Evolutionary conservation across 1,139 yeast species (phyloP), one percentile per base, ranked within the genome.

Genomic region (Pneumocystis jirovecii): DNA sequence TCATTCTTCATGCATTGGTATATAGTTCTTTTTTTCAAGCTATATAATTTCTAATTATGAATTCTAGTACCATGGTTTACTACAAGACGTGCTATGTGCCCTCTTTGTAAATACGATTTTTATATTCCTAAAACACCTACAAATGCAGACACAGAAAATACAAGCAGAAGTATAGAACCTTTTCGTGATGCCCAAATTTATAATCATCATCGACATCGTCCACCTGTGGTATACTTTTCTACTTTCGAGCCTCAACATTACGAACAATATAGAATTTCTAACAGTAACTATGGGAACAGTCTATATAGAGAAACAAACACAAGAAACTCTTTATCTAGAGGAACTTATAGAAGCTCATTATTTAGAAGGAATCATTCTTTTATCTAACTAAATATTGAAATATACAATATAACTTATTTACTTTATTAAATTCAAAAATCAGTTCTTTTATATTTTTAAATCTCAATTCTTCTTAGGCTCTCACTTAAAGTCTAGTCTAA

Each of bases 41-140:
- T 25, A 12, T 50, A 6, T 17, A 50, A 15, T 50, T 50, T 5
- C 12, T 50, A 50, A 50, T 21, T 25, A 50, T 4, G n/a, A 50
- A 50, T n/a, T 50, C 21, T 50, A 50, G 57, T 50, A 25, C 93
- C 93, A 0, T 88, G 96, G 96, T 77, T 89, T 63, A 85, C 84
- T 3, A 82, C 82, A 67, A 78, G 93, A 69, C 80, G 87, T 65
- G 93, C 93, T 0, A 85, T 89, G 72, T 89, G 96, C 73, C 96
- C 96, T 8, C 83, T 85, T 79, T 89, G 96, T 75, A 87, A 88
- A 72, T 77, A 70, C n/a, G 77, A 74, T 66, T 75, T 72, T 68
- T 74, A 71, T 67, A 71, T 67, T 8, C 74, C 74, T 19, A 70
- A 69, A 42, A n/a, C 60, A 34, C 64, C 64, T 35, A 56, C 64